Evolutionary conservation across 2,329 filamentous ascomycete genomes (phyloP).

Genomic region (Fusarium sp.): DNA sequence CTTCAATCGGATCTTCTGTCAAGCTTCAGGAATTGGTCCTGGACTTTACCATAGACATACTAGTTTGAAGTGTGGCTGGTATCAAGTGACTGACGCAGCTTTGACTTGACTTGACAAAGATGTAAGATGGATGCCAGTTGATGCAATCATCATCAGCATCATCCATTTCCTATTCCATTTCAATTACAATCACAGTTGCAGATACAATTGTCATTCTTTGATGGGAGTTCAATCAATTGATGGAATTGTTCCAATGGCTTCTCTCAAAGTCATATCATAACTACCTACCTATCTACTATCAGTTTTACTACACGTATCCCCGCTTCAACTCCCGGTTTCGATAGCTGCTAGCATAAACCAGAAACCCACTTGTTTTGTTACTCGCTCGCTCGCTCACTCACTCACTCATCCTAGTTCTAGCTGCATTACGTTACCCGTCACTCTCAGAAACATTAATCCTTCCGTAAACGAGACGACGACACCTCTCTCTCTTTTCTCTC

Average conservation of each 20-base stretch:
- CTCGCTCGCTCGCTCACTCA: constrained; percentile 18
- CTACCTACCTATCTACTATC: background rate
- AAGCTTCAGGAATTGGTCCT: constrained; percentile 32
- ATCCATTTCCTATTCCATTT: background rate
- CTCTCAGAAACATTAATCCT: constrained; percentile 23
- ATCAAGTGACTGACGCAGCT: constrained; percentile 47
- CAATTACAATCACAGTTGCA: background rate
- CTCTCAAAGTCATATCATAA: constrained; percentile 19
- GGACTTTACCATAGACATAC: constrained; percentile 38
- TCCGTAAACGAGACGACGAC: constrained; percentile 23
- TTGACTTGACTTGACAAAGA: constrained; percentile 34
- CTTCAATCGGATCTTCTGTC: constrained; percentile 21
- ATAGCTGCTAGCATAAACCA: constrained; percentile 10
- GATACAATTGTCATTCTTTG: background rate
- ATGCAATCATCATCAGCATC: constrained; percentile 22
- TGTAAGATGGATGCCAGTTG: background rate
- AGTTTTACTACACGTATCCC: constrained; percentile 14
- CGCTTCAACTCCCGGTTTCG: constrained; percentile 31
- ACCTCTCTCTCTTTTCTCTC: constrained; percentile 23
- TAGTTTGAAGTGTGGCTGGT: constrained; percentile 35
- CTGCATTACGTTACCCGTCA: constrained; percentile 12
- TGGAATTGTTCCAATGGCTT: constrained; percentile 17
- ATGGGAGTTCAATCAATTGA: background rate
- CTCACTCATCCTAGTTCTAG: constrained; percentile 23
- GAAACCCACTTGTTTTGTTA: constrained; percentile 30